Conservation (phyloP, 345 rosid species). For the Balakata baccata region DNA sequence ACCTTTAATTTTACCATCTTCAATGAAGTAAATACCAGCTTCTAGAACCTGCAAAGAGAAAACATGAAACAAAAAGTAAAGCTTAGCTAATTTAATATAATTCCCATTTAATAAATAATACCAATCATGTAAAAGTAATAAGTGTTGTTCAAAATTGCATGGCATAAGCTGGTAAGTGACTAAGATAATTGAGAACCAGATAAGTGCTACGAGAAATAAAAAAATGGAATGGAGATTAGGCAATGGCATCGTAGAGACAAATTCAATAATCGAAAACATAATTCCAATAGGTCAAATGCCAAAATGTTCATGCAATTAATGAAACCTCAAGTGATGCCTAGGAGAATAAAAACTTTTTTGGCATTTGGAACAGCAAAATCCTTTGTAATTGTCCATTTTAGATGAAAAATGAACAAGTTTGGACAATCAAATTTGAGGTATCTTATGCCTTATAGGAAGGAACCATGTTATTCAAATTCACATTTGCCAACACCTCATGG, state of each 20-base stretch:
- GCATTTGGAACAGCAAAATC: too few species aligned
- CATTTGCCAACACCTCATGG: too few species aligned
- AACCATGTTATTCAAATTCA: too few species aligned
- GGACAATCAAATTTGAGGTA: too few species aligned
- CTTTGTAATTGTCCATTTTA: too few species aligned
- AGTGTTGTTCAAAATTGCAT: background rate
- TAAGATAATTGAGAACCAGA: background rate
- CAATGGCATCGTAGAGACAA: background rate
- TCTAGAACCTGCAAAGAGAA: conserved; percentile 60
- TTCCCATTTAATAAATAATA: conserved; percentile 13
- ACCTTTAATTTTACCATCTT: conserved; percentile 93
- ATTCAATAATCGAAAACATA: background rate
- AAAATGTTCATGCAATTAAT: background rate
- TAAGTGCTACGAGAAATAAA: background rate
- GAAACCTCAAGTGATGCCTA: background rate
- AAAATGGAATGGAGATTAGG: background rate
- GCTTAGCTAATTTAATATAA: conserved; percentile 7
- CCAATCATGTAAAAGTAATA: background rate
- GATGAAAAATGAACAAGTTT: too few species aligned
- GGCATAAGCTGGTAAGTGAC: background rate
- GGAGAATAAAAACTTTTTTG: too few species aligned
- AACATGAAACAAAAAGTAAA: background rate
- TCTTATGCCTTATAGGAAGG: too few species aligned
- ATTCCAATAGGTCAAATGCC: background rate
- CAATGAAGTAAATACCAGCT: conserved; percentile 75